Base-by-base conservation (phyloP, 2,329 filamentous ascomycete genomes). In the Ophiostoma tasmaniense region DNA sequence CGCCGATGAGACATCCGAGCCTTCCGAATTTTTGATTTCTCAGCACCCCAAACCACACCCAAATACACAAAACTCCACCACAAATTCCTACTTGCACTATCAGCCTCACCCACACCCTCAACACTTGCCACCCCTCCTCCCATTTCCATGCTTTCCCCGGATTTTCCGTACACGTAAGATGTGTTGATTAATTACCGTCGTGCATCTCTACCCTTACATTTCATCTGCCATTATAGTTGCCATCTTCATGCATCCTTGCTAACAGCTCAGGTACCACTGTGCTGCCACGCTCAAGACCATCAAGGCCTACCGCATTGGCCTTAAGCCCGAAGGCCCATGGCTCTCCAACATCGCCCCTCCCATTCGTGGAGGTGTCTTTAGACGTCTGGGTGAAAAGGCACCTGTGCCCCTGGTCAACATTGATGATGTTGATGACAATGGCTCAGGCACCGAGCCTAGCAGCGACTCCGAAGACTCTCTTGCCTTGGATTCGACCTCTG, bases 221-320 rank as follows among this genome's bases (percentile, higher is more conserved):
- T 62, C 14, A 10, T 20, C n/a, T 17, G 42, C n/a, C 10, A 30
- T 30, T 14, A 30, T n/a, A 6, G 59, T 62, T n/a, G 22, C 33
- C 2, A 25, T 64, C 8, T 10, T 25, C n/a, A 2, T 20, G n/a
- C 8, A n/a, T 52, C 50, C 50, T n/a, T n/a, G 37, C 61, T 64
- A 64, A 64, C 61, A 64, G 1, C 33, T 75, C 78, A 88, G 86
- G 72, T 88, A 87, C 76, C 87, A 89, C 75, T 82, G 80, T 52
- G 77, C 79, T 55, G 77, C 79, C 68, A 85, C 85, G 17, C 76
- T 87, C 37, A 79, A 80, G 66, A 83, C 82, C 66, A 87, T 89
- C 85, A 84, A 82, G 75, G 81, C 82, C 73, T 87, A 83, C 77
- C 84, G 84, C 73, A 86, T 89, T 73, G 87, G 86, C 73, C 83